These are phyloP conservation scores for Alternaria rosae DNA, from an alignment of 2,329 filamentous ascomycete species.

Conservation along the genomic window DNA sequence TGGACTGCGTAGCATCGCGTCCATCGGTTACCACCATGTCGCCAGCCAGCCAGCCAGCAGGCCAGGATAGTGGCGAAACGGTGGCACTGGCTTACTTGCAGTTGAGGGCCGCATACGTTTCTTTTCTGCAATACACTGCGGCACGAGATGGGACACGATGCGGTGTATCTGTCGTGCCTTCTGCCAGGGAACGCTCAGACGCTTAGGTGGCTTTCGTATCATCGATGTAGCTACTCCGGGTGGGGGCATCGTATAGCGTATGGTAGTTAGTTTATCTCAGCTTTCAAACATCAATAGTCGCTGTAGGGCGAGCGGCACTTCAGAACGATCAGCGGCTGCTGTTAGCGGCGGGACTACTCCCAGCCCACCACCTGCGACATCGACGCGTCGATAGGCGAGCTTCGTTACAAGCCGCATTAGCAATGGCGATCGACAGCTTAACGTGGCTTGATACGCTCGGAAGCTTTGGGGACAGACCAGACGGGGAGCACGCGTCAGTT, in stretches of 20 bases:
- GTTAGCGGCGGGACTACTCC: slow-evolving; percentile 6
- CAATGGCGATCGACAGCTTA: slow-evolving; percentile 4
- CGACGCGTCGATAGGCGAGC: background rate
- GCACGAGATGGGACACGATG: background rate
- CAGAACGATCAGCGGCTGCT: background rate
- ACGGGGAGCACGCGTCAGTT: background rate
- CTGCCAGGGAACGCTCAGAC: background rate
- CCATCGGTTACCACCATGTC: background rate
- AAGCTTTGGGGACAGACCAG: background rate
- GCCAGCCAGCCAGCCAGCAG: no score
- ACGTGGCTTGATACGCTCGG: slow-evolving; percentile 1
- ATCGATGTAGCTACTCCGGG: background rate
- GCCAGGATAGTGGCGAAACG: background rate
- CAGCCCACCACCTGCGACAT: background rate
- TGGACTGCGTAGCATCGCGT: background rate
- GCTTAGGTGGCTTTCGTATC: background rate
- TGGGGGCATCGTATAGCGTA: background rate
- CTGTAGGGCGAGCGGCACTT: background rate
- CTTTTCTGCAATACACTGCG: background rate
- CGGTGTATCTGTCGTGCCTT: background rate
- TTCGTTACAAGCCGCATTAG: slow-evolving; percentile 1
- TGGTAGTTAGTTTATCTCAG: background rate
- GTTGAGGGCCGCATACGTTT: background rate
- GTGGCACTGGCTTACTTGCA: background rate
- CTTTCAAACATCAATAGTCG: background rate